A percentile compares a stretch with the other conserved stretches of the same genome.
Conservation (phyloP, 345 rosid genomes). For the Hevea brasiliensis region DNA sequence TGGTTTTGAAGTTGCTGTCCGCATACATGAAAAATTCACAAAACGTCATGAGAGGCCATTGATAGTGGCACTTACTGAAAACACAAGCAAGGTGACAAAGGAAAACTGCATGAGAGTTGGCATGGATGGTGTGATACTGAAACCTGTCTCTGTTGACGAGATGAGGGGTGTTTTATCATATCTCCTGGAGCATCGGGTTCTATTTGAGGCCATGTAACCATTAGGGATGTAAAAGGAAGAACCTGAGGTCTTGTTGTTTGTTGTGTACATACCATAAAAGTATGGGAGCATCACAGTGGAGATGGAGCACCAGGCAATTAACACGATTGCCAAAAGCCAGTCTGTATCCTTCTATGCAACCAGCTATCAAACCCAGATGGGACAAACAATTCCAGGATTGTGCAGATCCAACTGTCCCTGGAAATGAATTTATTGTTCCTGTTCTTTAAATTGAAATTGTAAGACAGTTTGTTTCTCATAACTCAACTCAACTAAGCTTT, state of each 20-base stretch:
- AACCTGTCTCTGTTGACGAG: constrained; percentile 81
- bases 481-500: neutral
- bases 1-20: constrained; percentile 60
- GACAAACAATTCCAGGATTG: neutral
- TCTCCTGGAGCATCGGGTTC: constrained; percentile 64
- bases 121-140: constrained; percentile 69
- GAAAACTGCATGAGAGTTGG: constrained; percentile 87
- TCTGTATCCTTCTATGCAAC: neutral
- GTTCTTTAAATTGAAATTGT: neutral
- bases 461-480: neutral
- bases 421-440: neutral
- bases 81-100: constrained; percentile 62
- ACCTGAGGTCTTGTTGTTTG: neutral
- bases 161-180: constrained; percentile 73
- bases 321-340: neutral
- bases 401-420: neutral
- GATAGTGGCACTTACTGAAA: constrained; percentile 78
- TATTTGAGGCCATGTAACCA: constrained; percentile 48
- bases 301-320: neutral
- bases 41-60: constrained; percentile 73
- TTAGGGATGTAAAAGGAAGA: neutral
- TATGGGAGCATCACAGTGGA: neutral
- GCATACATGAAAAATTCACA: constrained; percentile 61
- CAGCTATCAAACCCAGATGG: neutral
- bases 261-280: neutral